Conservation (phyloP, 1,284 basidiomycete species). For the Trametes polyzona region DNA sequence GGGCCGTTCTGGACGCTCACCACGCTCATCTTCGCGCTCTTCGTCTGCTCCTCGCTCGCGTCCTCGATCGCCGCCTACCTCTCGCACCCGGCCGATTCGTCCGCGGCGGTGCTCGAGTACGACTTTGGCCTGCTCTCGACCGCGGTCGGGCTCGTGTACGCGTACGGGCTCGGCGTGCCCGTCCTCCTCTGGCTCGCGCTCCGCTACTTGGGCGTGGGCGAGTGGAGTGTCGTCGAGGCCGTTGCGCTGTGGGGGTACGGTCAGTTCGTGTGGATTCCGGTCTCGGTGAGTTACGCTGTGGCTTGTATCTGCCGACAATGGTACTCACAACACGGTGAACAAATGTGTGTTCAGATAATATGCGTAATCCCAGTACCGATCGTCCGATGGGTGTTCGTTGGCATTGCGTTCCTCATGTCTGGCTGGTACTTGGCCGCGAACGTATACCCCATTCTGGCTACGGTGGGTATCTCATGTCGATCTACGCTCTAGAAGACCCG, state of each 20-base stretch:
- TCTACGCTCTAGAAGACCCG: neutral
- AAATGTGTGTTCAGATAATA: slow-evolving; percentile 55
- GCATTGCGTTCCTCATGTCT: slow-evolving; percentile 72
- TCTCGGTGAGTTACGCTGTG: slow-evolving; percentile 55
- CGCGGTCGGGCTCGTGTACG: slow-evolving; percentile 83
- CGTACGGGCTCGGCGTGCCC: slow-evolving; percentile 83
- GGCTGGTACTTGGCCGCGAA: slow-evolving; percentile 86
- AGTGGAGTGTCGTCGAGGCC: slow-evolving; percentile 85
- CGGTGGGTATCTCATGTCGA: slow-evolving; percentile 53
- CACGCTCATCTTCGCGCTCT: slow-evolving; percentile 88
- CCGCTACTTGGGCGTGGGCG: slow-evolving; percentile 81
- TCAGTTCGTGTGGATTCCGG: slow-evolving; percentile 79
- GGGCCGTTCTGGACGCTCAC: slow-evolving; percentile 97
- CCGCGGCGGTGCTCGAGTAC: slow-evolving; percentile 57
- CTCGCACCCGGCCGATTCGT: slow-evolving; percentile 51
- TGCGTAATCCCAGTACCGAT: slow-evolving; percentile 83
- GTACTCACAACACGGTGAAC: neutral
- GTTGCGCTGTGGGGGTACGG: slow-evolving; percentile 76
- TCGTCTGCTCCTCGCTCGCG: slow-evolving; percentile 89
- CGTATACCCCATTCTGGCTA: slow-evolving; percentile 86
- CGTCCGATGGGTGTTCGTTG: slow-evolving; percentile 80
- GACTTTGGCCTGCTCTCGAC: slow-evolving; percentile 85
- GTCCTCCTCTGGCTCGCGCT: slow-evolving; percentile 79
- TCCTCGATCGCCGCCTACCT: slow-evolving; percentile 84
- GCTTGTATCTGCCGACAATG: neutral